These are phyloP conservation scores for Oryza coarctata DNA, from an alignment of 176 grass and related monocot genomes.

Conservation along the genomic window DNA sequence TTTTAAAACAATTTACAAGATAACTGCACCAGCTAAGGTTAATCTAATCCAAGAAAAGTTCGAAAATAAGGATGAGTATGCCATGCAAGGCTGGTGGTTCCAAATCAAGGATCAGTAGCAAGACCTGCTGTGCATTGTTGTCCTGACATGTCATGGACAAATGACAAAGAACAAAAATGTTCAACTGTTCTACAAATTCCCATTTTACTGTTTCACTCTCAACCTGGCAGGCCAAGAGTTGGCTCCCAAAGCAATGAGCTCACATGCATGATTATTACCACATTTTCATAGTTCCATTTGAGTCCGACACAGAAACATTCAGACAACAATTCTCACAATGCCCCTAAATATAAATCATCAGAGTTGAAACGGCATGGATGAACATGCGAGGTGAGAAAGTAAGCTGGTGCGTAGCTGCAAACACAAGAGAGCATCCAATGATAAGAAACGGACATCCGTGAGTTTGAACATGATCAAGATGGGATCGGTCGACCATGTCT, in stretches of 20 bases:
- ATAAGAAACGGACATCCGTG: constrained; percentile 28
- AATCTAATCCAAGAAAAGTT: neutral
- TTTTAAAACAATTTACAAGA: too few relatives aligned
- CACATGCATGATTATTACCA: neutral
- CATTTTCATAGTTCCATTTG: neutral
- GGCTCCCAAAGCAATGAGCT: neutral
- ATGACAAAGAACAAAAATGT: neutral
- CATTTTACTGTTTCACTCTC: neutral
- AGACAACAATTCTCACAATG: neutral
- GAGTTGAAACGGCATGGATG: neutral
- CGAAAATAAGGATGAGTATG: neutral
- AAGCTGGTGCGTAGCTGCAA: neutral
- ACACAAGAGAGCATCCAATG: constrained; percentile 30
- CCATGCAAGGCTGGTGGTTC: neutral
- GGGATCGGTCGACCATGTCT: constrained; percentile 35
- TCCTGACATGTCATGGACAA: neutral
- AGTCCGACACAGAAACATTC: neutral
- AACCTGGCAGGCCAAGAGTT: neutral
- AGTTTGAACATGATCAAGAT: constrained; percentile 21
- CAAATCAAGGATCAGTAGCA: neutral
- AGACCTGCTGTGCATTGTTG: neutral
- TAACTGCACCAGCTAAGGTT: neutral
- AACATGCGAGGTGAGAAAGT: neutral
- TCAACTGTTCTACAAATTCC: neutral
- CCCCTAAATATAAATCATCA: neutral